Evolutionary conservation across 2,329 filamentous ascomycete species (phyloP), one percentile per base, ranked within the genome.

Genomic region (Aspergillus carbonarius): DNA sequence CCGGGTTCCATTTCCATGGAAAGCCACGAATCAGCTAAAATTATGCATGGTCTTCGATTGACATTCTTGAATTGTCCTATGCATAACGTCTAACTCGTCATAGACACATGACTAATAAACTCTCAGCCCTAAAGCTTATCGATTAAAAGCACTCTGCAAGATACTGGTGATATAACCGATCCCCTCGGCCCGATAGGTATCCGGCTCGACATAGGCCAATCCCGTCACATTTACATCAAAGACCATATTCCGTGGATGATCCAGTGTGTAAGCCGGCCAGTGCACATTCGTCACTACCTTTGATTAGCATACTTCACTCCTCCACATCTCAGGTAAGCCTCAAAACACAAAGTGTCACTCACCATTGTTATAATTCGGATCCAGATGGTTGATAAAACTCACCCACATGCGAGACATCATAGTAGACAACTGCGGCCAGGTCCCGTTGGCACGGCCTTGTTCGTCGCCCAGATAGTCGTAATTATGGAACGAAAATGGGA

Each of bases 391-490:
- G 2, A 55, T 34, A 23, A 64, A 62, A 18, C 57, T 62, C 9
- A 57, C 18, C 62, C 60, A 64, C 39, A 62, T 60, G 7, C 46
- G 49, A 20, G 49, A 42, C 58, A 62, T 60, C 47, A 53, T 37
- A 12, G 17, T 15, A 6, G 37, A 59, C 44, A 25, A 37, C 18
- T 27, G 37, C 15, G 30, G 34, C 15, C 42, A 55, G 5, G 25
- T 59, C 46, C 9, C 4, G 40, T 17, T 44, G 23, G 12, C 5
- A 27, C 53, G 40, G 12, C n/a, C 15, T 5, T 35, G 25, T 20
- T 55, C 30, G 15, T 35, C 40, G 1, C 59, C 60, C 5, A 60
- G 40, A 13, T 51, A 55, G 2, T 54, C 40, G 3, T 47, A 20
- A 23, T 60, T 62, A n/a, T 35, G 35, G 35, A 59, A 59, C 15